Evolutionary conservation across 2,329 filamentous ascomycete genomes (phyloP).

Genomic region (Macrophomina pseudophaseolina): DNA sequence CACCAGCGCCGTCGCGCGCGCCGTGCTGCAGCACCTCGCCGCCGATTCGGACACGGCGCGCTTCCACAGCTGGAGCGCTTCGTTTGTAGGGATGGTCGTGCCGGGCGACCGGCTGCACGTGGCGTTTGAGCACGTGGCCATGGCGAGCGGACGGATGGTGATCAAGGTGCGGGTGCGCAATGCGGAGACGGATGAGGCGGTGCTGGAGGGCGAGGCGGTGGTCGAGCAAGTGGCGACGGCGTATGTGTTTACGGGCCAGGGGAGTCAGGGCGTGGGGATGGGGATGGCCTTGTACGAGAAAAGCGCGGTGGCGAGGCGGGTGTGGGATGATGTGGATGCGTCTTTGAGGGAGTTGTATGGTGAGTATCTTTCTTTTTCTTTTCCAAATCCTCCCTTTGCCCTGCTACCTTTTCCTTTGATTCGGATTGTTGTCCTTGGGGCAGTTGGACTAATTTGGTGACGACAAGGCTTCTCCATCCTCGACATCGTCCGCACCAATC

Average conservation of each 20-base stretch:
- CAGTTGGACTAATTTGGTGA: not conserved
- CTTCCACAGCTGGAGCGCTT: constrained; percentile 34
- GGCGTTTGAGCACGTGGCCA: constrained; percentile 40
- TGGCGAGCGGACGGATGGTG: constrained; percentile 42
- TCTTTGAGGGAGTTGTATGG: constrained; percentile 43
- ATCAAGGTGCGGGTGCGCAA: constrained; percentile 42
- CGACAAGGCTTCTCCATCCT: constrained; percentile 37
- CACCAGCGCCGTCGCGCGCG: constrained; percentile 39
- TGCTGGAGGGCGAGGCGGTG: constrained; percentile 38
- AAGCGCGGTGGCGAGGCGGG: constrained; percentile 36
- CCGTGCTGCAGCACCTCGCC: constrained; percentile 32
- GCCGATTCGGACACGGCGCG: constrained; percentile 23
- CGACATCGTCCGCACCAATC: constrained; percentile 47
- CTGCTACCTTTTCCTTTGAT: not conserved
- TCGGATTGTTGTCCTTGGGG: no score
- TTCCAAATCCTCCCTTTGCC: no score
- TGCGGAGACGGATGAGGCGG: constrained; percentile 36
- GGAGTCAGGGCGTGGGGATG: constrained; percentile 47
- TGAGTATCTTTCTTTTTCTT: constrained; percentile 14
- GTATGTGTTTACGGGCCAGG: constrained; percentile 51
- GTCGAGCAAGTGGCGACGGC: constrained; percentile 42
- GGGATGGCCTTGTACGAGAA: constrained; percentile 50
- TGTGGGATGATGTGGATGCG: constrained; percentile 62
- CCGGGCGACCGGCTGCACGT: constrained; percentile 42
- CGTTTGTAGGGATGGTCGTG: constrained; percentile 46